Evolutionary conservation across 805 yeast genomes (phyloP), one percentile per base, ranked within the genome.

Genomic region (Candida dendrica): DNA sequence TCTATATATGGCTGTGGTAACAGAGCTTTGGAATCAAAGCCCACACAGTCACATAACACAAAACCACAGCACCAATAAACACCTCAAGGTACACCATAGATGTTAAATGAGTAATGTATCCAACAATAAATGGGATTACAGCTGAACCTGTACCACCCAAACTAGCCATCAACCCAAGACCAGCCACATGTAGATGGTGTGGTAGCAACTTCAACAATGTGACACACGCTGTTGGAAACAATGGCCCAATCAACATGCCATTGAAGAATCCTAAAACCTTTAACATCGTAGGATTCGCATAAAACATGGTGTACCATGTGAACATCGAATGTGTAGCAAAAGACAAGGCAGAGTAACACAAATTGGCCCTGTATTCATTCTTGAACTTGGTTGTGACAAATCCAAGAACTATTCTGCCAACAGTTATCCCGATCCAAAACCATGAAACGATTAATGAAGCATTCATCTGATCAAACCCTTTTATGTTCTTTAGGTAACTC

Each of bases 131-230:
- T 1, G 95, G 93, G 6, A 85, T 47, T 0, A 76, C 69, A 0
- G 95, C 91, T n/a, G 84, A 84, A 1, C 95, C 95, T n/a, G 81
- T 77, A 3, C 93, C 90, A 7, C 95, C 95, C 45, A 85, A 56
- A 0, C 93, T 88, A 42, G 88, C 79, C 17, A 83, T 76, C 41
- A 84, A 67, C 0, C 95, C 90, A 8, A 87, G 71, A 1, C 88
- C 90, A 16, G 77, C 61, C 9, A 84, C 74, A 41, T 83, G 84
- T 40, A 73, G 62, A 34, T 68, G 69, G 20, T 64, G 60, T 0
- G 95, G 95, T 35, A 87, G 58, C 2, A 78, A 64, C 41, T 78
- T 76, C 37, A 84, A 27, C 2, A 87, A 71, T 8, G 81, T 73
- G 13, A 83, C 75, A 40, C 84, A 77, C 0, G 84, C 75, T 7